These are phyloP conservation scores for Trichoderma sp. DNA, from an alignment of 2,329 filamentous ascomycete genomes.

Conservation along the genomic window DNA sequence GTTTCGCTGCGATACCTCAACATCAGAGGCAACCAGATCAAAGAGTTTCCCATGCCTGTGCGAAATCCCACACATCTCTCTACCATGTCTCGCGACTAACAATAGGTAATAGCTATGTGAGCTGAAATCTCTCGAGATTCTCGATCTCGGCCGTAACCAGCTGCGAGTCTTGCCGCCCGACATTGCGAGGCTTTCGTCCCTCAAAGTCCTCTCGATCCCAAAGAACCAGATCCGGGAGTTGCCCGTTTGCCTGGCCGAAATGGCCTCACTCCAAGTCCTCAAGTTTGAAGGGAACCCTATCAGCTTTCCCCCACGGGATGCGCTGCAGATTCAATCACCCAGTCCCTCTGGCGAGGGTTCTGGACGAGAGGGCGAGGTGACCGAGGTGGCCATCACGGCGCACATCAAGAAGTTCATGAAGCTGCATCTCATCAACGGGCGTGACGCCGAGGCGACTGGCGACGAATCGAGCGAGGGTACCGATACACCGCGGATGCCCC, in stretches of 20 bases:
- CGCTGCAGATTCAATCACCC: constrained; percentile 61
- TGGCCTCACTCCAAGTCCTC: constrained; percentile 84
- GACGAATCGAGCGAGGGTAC: constrained; percentile 72
- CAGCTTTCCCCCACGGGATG: constrained; percentile 72
- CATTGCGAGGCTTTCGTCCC: constrained; percentile 76
- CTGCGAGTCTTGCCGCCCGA: constrained; percentile 76
- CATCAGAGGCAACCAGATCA: constrained; percentile 73
- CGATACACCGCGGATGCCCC: constrained; percentile 74
- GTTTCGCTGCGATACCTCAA: constrained; percentile 79
- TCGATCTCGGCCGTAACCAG: constrained; percentile 89
- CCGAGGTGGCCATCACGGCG: constrained; percentile 60
- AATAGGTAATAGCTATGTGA: constrained; percentile 69
- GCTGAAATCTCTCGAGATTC: constrained; percentile 83
- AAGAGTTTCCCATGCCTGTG: constrained; percentile 62
- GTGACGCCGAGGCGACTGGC: constrained; percentile 58
- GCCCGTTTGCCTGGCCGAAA: constrained; percentile 82
- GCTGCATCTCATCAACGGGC: constrained; percentile 54
- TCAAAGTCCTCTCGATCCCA: constrained; percentile 86
- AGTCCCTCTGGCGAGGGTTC: constrained; percentile 59
- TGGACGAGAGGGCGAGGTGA: constrained; percentile 62
- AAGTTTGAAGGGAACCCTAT: constrained; percentile 90
- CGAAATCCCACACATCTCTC: constrained; percentile 32
- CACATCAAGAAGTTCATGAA: constrained; percentile 65
- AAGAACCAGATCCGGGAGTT: constrained; percentile 85
- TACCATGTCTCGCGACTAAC: constrained; percentile 30